Evolutionary conservation across 306 rosid genomes (phyloP), one percentile per base, ranked within the genome.

Genomic region (Sicyos baderoa): DNA sequence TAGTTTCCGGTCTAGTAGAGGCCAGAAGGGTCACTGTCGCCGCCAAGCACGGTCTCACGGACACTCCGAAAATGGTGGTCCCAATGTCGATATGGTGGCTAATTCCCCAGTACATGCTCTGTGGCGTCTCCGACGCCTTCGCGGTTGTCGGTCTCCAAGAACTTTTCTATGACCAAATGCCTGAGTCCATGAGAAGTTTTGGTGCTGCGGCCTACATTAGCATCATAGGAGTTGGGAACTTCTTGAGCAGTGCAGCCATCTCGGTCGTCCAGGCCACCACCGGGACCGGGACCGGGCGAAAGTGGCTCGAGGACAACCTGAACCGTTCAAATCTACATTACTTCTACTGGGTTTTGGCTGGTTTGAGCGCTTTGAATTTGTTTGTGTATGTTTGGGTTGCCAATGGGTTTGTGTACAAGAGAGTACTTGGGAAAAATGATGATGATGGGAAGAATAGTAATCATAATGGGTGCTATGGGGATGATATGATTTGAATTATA

Each of bases 81-180:
- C 95, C 97, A 3, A 88, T 91, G 63, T 71, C 51, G 44, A 71
- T 85, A 45, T 88, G 93, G 93, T 91, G 97, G 97, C 12, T 91
- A 17, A 86, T 91, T 16, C 97, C 97, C 58, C 97, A 88, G n/a
- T 91, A 77, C 69, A 12, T 79, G 50, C 53, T 88, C 1, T 79
- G 79, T 0, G 89, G 95, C 0, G 19, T 86, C 0, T 71, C 90
- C 0, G 86, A 86, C 14, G 85, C 87, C 2, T 81, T 88, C 14
- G 15, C 95, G 3, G 49, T 82, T 1, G 78, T 88, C 1, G 97
- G 95, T 5, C 72, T 88, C 0, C 95, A 88, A 61, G 86, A 88
- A 15, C 50, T 88, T 55, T 86, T 85, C 76, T 88, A 91, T 47
- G 87, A 80, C 22, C 89, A 91, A 73, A 85, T 91, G 92, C 95